A percentile compares a stretch with the other conserved stretches of the same genome.
Conservation (phyloP, 106 monocot genomes). For the Agapanthus africanus region DNA sequence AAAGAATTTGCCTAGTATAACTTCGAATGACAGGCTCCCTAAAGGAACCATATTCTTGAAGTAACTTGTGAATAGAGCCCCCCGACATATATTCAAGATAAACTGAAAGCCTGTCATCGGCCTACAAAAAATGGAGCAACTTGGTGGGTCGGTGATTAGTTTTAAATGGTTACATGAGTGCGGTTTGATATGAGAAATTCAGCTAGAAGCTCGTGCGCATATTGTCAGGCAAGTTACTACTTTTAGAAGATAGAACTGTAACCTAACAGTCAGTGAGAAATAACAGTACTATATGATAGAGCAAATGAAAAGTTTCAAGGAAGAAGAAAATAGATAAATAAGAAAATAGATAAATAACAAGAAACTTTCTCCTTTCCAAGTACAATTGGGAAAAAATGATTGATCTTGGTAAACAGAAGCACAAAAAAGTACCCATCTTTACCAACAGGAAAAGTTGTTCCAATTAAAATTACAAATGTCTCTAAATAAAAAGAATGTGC, state of each 20-base stretch:
- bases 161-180: not conserved
- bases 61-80: conserved; percentile 89
- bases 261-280: not conserved
- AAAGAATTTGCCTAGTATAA: conserved; percentile 79
- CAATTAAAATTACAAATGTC: not conserved
- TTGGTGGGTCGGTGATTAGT: not conserved
- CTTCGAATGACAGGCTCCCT: conserved; percentile 72
- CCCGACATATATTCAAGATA: conserved; percentile 93
- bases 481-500: not conserved
- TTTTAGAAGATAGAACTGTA: not conserved
- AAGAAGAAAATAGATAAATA: too few species aligned
- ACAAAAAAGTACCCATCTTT: not conserved
- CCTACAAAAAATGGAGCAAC: conserved; percentile 32
- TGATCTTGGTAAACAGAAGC: not conserved
- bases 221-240: not conserved
- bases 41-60: conserved; percentile 90
- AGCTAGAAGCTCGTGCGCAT: not conserved
- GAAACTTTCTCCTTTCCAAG: not conserved
- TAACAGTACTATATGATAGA: too few species aligned
- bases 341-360: too few species aligned
- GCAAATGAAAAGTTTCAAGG: too few species aligned
- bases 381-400: not conserved
- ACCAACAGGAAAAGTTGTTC: not conserved
- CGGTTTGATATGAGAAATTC: not conserved
- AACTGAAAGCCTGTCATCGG: conserved; percentile 67